Percentiles rank a stretch among this genome's conserved stretches.
phyloP scores from a whole-genome alignment of 2,329 filamentous ascomycete species.

The Colletotrichum gloeosporioides region DNA sequence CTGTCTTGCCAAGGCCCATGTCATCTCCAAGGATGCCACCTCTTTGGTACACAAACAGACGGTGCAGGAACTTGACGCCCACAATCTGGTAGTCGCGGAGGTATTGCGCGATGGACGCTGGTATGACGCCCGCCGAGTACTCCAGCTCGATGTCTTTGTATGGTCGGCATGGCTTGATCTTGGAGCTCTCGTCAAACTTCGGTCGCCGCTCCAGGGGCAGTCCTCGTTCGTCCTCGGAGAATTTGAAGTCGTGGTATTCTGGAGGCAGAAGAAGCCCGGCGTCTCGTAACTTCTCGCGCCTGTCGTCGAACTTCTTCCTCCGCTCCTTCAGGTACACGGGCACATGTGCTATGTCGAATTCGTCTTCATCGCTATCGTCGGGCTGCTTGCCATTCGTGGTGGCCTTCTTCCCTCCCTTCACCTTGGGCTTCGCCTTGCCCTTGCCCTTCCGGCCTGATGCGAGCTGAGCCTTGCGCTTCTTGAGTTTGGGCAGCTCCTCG shows the following conservation, averaged over 20 bases:
- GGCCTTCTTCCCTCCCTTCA: constrained; percentile 40
- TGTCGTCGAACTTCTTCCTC: constrained; percentile 71
- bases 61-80: constrained; percentile 84
- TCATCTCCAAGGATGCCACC: constrained; percentile 94
- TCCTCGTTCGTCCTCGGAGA: constrained; percentile 67
- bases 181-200: constrained; percentile 59
- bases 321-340: constrained; percentile 77
- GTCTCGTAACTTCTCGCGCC: constrained; percentile 63
- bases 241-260: constrained; percentile 74
- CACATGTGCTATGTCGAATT: constrained; percentile 60
- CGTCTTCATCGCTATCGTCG: constrained; percentile 40
- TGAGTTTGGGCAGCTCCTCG: constrained; percentile 67
- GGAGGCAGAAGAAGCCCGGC: constrained; percentile 80
- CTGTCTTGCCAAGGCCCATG: constrained; percentile 97
- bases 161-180: constrained; percentile 67
- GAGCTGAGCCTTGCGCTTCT: constrained; percentile 58
- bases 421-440: constrained; percentile 42
- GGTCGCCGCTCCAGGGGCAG: constrained; percentile 69
- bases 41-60: constrained; percentile 87
- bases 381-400: constrained; percentile 25
- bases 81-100: constrained; percentile 90
- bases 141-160: constrained; percentile 79
- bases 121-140: constrained; percentile 81
- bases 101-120: constrained; percentile 89
- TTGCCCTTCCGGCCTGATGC: constrained; percentile 34